A percentile compares a stretch with the other conserved stretches of the same genome.
Evolutionary conservation across 1,284 basidiomycete genomes (phyloP).

Genomic region (Somion occarium): DNA sequence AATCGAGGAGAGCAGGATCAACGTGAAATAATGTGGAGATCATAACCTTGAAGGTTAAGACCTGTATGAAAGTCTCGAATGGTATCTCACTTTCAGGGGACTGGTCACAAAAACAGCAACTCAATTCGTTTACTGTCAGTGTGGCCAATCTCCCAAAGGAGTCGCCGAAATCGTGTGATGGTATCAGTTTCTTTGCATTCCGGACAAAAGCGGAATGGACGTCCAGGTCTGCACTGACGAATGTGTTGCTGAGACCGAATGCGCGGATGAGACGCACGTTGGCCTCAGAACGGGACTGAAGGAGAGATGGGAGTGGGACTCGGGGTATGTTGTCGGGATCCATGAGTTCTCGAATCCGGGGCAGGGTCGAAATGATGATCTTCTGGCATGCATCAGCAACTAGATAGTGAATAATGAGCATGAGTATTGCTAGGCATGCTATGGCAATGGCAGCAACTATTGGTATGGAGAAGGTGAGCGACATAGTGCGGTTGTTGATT

Average conservation of each 20-base stretch:
- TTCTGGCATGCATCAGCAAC: too few species aligned
- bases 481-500: too few species aligned
- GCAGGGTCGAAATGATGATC: too few species aligned
- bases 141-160: neutral
- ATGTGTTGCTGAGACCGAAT: conserved; percentile 15
- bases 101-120: neutral
- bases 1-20: conserved; percentile 2
- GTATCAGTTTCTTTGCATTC: conserved; percentile 8
- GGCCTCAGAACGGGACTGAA: conserved; percentile 8
- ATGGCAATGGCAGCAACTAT: too few species aligned
- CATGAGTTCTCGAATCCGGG: too few species aligned
- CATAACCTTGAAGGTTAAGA: conserved; percentile 11
- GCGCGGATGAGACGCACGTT: conserved; percentile 15
- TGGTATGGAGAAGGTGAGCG: too few species aligned
- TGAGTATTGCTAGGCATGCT: too few species aligned
- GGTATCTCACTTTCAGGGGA: neutral
- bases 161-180: neutral
- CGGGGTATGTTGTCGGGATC: neutral
- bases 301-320: neutral
- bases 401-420: too few species aligned
- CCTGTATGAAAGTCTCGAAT: conserved; percentile 6
- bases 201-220: conserved; percentile 11
- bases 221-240: conserved; percentile 11
- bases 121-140: neutral
- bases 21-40: conserved; percentile 12